Conservation (phyloP, 2,329 filamentous ascomycete species). For the Teratosphaeria zuluensis region DNA sequence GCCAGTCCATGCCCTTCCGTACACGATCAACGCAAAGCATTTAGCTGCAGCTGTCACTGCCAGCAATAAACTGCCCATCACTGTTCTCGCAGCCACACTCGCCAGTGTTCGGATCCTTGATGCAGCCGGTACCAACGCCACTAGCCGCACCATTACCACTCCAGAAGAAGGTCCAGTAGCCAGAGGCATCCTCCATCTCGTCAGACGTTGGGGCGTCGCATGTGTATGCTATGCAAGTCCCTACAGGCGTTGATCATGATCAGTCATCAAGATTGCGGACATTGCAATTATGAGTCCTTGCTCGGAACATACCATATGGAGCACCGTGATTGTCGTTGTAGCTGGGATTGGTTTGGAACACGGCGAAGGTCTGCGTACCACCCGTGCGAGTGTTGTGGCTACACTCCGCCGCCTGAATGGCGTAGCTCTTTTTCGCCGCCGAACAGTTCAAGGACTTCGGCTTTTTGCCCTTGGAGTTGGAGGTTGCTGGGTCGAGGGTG, state of each 20-base stretch:
- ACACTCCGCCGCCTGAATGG: constrained; percentile 36
- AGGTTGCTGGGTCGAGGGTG: constrained; percentile 29
- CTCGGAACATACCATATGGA: not conserved
- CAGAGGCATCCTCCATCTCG: constrained; percentile 22
- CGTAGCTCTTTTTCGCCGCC: constrained; percentile 25
- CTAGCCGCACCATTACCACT: constrained; percentile 18
- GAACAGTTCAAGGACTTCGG: constrained; percentile 19
- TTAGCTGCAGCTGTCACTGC: constrained; percentile 10
- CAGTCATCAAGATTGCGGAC: not conserved
- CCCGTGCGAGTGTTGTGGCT: constrained; percentile 32
- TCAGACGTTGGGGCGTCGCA: constrained; percentile 25
- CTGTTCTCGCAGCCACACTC: constrained; percentile 35
- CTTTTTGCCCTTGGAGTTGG: constrained; percentile 29
- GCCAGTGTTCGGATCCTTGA: constrained; percentile 30
- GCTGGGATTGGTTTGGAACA: constrained; percentile 37
- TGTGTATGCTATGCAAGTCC: constrained; percentile 37
- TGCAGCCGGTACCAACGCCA: constrained; percentile 30
- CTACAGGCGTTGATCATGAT: constrained; percentile 25
- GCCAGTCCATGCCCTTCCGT: too few species aligned
- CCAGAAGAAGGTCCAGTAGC: constrained; percentile 35
- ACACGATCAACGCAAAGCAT: not conserved
- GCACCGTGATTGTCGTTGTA: constrained; percentile 34
- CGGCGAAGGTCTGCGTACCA: constrained; percentile 30
- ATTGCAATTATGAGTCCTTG: too few species aligned
- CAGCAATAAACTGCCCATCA: constrained; percentile 30